A percentile compares a stretch with the other conserved stretches of the same genome.
These are phyloP conservation scores for Phytophthora meadii DNA, from an alignment of 352 stramenopile species.

Conservation along the genomic window DNA sequence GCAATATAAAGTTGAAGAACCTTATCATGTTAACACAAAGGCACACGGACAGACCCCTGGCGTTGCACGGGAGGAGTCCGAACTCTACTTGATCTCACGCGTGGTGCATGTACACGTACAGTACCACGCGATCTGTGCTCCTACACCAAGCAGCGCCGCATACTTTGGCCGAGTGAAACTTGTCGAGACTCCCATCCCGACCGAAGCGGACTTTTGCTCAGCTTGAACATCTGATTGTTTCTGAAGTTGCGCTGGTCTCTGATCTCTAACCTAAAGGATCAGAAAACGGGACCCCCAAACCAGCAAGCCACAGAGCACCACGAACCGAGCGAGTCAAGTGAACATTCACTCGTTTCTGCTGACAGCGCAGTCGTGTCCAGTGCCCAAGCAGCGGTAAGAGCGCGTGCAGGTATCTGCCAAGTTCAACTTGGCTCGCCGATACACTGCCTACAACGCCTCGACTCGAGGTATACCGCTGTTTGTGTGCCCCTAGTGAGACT, in stretches of 20 bases:
- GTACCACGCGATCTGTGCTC: slow-evolving; percentile 1
- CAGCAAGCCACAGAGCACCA: neutral
- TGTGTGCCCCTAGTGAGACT: neutral
- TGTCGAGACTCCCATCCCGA: slow-evolving; percentile 10
- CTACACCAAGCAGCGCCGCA: slow-evolving; percentile 12
- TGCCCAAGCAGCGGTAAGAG: slow-evolving; percentile 9
- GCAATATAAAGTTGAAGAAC: too few species aligned
- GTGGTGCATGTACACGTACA: slow-evolving; percentile 8
- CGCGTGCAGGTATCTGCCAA: slow-evolving; percentile 14
- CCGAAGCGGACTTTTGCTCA: slow-evolving; percentile 2
- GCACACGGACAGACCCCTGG: neutral
- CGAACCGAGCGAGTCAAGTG: neutral
- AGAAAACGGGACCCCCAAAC: slow-evolving; percentile 14
- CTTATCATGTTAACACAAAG: slow-evolving; percentile 12
- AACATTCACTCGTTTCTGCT: neutral
- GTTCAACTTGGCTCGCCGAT: slow-evolving; percentile 29
- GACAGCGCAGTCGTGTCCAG: slow-evolving; percentile 1
- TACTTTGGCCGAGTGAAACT: slow-evolving; percentile 13
- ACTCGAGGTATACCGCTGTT: slow-evolving; percentile 7
- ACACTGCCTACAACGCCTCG: slow-evolving; percentile 12
- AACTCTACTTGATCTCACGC: slow-evolving; percentile 28
- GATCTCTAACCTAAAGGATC: neutral
- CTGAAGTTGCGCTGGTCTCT: slow-evolving; percentile 22
- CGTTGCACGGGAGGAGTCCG: slow-evolving; percentile 2
- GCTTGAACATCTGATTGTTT: slow-evolving; percentile 19